Percentiles rank a stretch among this genome's conserved stretches.
These are phyloP conservation scores for Sclerospora graminicola DNA, from an alignment of 352 stramenopile species.

Conservation along the genomic window DNA sequence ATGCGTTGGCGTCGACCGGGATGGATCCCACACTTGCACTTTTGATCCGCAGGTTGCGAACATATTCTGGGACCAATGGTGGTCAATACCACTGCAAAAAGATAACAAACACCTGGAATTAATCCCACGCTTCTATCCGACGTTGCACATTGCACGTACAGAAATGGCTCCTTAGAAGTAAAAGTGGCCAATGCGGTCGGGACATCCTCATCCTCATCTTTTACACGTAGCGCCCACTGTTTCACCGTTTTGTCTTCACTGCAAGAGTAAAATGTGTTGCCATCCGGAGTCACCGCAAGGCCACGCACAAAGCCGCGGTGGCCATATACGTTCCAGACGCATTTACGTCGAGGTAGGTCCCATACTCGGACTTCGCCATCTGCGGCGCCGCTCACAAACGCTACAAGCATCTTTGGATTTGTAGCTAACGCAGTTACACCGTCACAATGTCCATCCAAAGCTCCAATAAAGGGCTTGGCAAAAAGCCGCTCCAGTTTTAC, in stretches of 20 bases:
- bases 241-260: conserved; percentile 95
- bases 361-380: conserved; percentile 95
- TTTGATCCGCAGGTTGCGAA: conserved; percentile 89
- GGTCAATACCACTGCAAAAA: conserved; percentile 90
- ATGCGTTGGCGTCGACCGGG: conserved; percentile 89
- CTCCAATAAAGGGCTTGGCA: conserved; percentile 96
- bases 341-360: conserved; percentile 92
- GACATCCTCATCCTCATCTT: conserved; percentile 60
- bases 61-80: conserved; percentile 92
- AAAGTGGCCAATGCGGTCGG: conserved; percentile 64
- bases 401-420: conserved; percentile 85
- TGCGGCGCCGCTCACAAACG: conserved; percentile 80
- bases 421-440: conserved; percentile 90
- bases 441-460: conserved; percentile 96
- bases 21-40: conserved; percentile 95
- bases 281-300: conserved; percentile 68
- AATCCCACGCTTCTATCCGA: not conserved
- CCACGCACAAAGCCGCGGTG: conserved; percentile 92
- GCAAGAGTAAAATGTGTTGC: conserved; percentile 88
- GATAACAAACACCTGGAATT: conserved; percentile 1
- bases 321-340: conserved; percentile 89
- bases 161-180: conserved; percentile 77
- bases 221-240: conserved; percentile 76
- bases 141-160: conserved; percentile 26
- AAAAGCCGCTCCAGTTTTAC: conserved; percentile 99